Evolutionary conservation across 495 filamentous ascomycete genomes (phyloP).

Genomic region (Ascodesmis nigricans): DNA sequence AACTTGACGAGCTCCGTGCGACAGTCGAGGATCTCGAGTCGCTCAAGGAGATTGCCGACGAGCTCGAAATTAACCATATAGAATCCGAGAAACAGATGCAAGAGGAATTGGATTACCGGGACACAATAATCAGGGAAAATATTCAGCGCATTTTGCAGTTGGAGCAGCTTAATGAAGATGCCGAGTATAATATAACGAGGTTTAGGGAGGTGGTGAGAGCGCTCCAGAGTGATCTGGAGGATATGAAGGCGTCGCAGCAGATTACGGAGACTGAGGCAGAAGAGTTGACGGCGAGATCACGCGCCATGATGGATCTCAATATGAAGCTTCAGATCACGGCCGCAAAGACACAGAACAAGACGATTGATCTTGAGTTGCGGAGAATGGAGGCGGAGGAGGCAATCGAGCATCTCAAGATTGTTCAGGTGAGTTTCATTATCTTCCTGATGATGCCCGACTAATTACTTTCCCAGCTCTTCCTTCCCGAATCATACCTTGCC

Average conservation of each 20-base stretch:
- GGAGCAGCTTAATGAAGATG: constrained; percentile 56
- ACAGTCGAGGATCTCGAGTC: constrained; percentile 68
- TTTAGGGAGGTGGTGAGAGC: constrained; percentile 76
- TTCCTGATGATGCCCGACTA: not conserved
- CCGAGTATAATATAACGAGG: constrained; percentile 69
- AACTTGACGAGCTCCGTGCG: constrained; percentile 58
- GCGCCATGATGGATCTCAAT: constrained; percentile 90
- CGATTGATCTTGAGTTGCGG: constrained; percentile 72
- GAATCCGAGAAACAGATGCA: constrained; percentile 87
- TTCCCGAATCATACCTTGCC: constrained; percentile 62
- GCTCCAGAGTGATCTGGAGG: constrained; percentile 69
- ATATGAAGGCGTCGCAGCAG: constrained; percentile 74
- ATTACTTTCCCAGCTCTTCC: constrained; percentile 37
- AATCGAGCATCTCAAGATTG: constrained; percentile 63
- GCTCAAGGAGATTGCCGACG: constrained; percentile 78
- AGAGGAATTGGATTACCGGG: constrained; percentile 70
- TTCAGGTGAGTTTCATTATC: constrained; percentile 26
- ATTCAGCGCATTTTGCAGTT: constrained; percentile 38
- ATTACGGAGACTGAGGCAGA: constrained; percentile 81
- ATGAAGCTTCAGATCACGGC: constrained; percentile 76
- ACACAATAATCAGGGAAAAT: constrained; percentile 57
- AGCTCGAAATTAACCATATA: constrained; percentile 78
- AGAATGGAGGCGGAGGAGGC: constrained; percentile 81
- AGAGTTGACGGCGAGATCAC: constrained; percentile 60
- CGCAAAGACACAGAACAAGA: constrained; percentile 75